Conservation (phyloP, 23 red algal species). For the Gracilaria gracilis region DNA sequence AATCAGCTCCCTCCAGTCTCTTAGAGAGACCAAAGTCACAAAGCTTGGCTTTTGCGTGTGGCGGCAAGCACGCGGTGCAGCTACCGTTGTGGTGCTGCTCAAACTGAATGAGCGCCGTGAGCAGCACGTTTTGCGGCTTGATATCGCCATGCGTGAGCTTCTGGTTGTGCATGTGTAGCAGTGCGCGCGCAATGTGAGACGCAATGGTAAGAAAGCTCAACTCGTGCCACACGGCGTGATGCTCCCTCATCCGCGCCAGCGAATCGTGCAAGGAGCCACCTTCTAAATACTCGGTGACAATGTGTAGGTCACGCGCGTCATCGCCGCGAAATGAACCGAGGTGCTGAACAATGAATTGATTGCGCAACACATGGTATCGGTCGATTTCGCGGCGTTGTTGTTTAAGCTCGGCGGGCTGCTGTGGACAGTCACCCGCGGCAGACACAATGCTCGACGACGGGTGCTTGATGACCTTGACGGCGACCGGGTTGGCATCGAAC, state of each 20-base stretch:
- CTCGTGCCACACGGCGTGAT: slow-evolving; percentile 30
- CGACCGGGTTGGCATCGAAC: slow-evolving; percentile 58
- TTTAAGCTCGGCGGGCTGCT: slow-evolving; percentile 27
- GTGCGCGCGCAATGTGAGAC: slow-evolving; percentile 61
- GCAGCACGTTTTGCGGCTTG: slow-evolving; percentile 80
- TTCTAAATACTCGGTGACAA: slow-evolving; percentile 74
- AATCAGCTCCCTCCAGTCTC: slow-evolving; percentile 30
- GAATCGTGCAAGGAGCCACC: slow-evolving; percentile 62
- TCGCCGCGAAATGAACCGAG: slow-evolving; percentile 59
- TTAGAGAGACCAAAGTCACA: slow-evolving; percentile 78
- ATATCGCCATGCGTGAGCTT: slow-evolving; percentile 73
- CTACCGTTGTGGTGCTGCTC: background rate
- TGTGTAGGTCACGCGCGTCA: slow-evolving; percentile 44
- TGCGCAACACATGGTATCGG: slow-evolving; percentile 47
- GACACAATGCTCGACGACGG: background rate
- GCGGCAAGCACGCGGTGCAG: slow-evolving; percentile 31
- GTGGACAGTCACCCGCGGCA: background rate
- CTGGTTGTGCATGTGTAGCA: slow-evolving; percentile 59
- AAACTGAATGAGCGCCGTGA: slow-evolving; percentile 47
- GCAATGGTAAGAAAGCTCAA: slow-evolving; percentile 59
- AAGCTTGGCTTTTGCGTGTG: slow-evolving; percentile 56
- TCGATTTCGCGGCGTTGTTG: slow-evolving; percentile 77
- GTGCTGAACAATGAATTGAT: slow-evolving; percentile 61
- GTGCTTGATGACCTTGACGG: slow-evolving; percentile 79
- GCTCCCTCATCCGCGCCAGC: slow-evolving; percentile 10